phyloP scores from a whole-genome alignment of 1,284 basidiomycete genomes.

The Cutaneotrichosporon curvatum region DNA sequence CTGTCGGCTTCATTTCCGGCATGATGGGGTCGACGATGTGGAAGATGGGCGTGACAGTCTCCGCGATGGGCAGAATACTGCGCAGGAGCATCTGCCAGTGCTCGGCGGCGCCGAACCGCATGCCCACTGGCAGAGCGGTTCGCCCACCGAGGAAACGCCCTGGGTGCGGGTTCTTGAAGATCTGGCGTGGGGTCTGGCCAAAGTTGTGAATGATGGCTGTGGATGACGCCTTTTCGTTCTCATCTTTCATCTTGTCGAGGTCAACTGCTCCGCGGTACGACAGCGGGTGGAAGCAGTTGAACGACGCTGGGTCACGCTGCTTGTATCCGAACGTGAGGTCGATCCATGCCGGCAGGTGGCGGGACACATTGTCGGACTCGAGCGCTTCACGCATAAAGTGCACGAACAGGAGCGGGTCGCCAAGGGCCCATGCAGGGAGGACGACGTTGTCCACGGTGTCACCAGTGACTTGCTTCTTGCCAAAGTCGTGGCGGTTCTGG shows the following conservation, averaged over 20 bases:
- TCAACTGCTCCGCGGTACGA: conserved; percentile 92
- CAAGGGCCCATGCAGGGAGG: conserved; percentile 83
- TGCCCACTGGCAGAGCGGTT: conserved; percentile 61
- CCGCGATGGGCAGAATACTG: conserved; percentile 42
- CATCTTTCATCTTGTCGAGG: conserved; percentile 73
- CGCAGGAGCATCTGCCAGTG: conserved; percentile 43
- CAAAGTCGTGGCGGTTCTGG: conserved; percentile 69
- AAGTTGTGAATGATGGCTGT: conserved; percentile 95
- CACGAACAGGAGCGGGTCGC: conserved; percentile 78
- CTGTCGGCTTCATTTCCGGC: conserved; percentile 25
- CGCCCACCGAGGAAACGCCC: conserved; percentile 59
- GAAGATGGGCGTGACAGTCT: conserved; percentile 54
- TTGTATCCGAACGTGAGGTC: conserved; percentile 77
- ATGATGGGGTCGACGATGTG: conserved; percentile 46
- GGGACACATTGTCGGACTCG: conserved; percentile 82
- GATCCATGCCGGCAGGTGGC: conserved; percentile 82
- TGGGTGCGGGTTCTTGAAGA: conserved; percentile 81
- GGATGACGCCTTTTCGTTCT: conserved; percentile 80
- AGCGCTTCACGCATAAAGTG: conserved; percentile 75
- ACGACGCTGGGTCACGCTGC: conserved; percentile 67
- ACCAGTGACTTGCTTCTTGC: conserved; percentile 70
- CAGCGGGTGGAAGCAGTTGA: conserved; percentile 88
- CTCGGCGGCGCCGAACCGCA: conserved; percentile 70
- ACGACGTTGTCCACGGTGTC: conserved; percentile 81
- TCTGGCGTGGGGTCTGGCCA: conserved; percentile 80